Percentiles rank a stretch among this genome's conserved stretches.
Evolutionary conservation across 2,329 filamentous ascomycete genomes (phyloP).

Genomic region (Trichoderma cornu-damae): DNA sequence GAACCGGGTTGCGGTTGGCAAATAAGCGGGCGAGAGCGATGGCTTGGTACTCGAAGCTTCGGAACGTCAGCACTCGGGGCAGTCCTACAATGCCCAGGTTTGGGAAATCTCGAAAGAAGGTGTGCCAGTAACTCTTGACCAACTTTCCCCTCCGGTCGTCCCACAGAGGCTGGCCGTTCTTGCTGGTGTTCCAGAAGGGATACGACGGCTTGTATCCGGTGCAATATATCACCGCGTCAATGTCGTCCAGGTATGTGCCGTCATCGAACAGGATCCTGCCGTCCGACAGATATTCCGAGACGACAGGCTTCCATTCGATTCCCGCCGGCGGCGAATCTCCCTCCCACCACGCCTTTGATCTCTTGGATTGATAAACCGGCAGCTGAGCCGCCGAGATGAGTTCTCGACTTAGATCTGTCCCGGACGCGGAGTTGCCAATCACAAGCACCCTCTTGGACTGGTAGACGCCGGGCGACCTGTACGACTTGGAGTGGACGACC

Average conservation of each 20-base stretch:
- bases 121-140: slow-evolving; percentile 46
- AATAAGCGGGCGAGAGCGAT: slow-evolving; percentile 48
- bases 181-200: slow-evolving; percentile 44
- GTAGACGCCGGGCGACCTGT: slow-evolving; percentile 37
- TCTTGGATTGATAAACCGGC: slow-evolving; percentile 49
- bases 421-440: slow-evolving; percentile 43
- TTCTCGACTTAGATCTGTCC: slow-evolving; percentile 37
- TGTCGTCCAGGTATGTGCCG: slow-evolving; percentile 31
- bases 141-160: slow-evolving; percentile 45
- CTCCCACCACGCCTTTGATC: slow-evolving; percentile 48
- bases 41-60: slow-evolving; percentile 53
- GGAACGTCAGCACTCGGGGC: slow-evolving; percentile 47
- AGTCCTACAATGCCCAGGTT: slow-evolving; percentile 49
- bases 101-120: slow-evolving; percentile 44
- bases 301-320: slow-evolving; percentile 50
- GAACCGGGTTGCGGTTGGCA: slow-evolving; percentile 35
- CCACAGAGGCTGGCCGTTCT: slow-evolving; percentile 44
- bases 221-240: slow-evolving; percentile 40
- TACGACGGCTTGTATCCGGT: slow-evolving; percentile 42
- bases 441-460: slow-evolving; percentile 34
- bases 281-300: slow-evolving; percentile 40
- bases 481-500: slow-evolving; percentile 43
- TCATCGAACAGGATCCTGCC: slow-evolving; percentile 42
- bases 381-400: slow-evolving; percentile 33
- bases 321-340: slow-evolving; percentile 42